Percentiles rank a stretch among this genome's conserved stretches.
These are phyloP conservation scores for Calocybe cyanea DNA, from an alignment of 768 basidiomycete species.

Conservation along the genomic window DNA sequence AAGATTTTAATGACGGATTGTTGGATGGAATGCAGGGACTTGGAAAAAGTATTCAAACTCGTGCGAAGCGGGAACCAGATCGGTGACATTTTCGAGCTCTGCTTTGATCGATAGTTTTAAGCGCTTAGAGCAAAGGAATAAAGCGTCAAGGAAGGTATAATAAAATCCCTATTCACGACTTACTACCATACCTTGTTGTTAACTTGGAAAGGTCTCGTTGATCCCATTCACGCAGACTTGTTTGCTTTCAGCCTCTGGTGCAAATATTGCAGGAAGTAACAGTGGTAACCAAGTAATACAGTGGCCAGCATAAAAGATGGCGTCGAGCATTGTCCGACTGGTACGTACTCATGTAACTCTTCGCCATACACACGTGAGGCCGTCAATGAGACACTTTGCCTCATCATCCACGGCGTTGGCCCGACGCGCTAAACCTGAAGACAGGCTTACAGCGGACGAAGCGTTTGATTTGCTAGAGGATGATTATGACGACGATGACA, in stretches of 20 bases:
- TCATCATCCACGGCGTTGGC: conserved; percentile 25
- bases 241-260: too few species aligned
- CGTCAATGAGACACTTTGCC: conserved; percentile 17
- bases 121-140: conserved; percentile 40
- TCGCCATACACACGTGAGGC: too few species aligned
- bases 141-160: background rate
- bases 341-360: background rate
- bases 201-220: too few species aligned
- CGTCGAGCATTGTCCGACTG: conserved; percentile 16
- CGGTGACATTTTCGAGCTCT: conserved; percentile 75
- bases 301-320: conserved; percentile 9
- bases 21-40: conserved; percentile 35
- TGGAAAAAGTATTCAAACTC: conserved; percentile 82
- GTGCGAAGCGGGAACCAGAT: conserved; percentile 58
- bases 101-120: conserved; percentile 71
- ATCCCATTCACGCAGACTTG: too few species aligned
- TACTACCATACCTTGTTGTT: conserved; percentile 44
- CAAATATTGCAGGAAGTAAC: too few species aligned
- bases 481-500: conserved; percentile 54
- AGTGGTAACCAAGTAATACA: too few species aligned
- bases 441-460: conserved; percentile 35
- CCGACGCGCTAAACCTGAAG: conserved; percentile 35
- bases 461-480: conserved; percentile 41
- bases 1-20: background rate
- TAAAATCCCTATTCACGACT: conserved; percentile 22